These are phyloP conservation scores for Pistacia integerrima DNA, from an alignment of 345 rosid genomes.

Conservation along the genomic window DNA sequence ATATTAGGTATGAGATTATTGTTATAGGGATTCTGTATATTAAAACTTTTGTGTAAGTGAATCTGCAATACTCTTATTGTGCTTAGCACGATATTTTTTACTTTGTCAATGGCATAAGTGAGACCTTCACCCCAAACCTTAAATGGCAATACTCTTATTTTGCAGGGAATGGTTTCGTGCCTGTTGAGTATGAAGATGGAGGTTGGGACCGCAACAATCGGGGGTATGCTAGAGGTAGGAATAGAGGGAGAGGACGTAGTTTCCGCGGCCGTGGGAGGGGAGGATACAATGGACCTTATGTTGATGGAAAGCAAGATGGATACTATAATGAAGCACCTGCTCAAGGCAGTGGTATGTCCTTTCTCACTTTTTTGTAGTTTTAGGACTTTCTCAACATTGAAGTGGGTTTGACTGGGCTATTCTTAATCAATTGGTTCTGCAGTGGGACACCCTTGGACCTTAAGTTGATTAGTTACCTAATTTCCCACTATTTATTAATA, in stretches of 20 bases:
- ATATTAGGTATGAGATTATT: background rate
- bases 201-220: conserved; percentile 67
- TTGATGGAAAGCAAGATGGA: conserved; percentile 66
- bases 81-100: background rate
- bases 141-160: background rate
- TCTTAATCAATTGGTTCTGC: background rate
- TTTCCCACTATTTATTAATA: too few relatives aligned
- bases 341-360: conserved; percentile 38
- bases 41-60: background rate
- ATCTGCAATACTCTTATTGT: background rate
- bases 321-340: conserved; percentile 60
- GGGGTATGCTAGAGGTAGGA: conserved; percentile 75
- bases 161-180: conserved; percentile 71
- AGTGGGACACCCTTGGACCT: background rate
- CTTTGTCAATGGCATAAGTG: background rate
- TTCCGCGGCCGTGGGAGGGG: conserved; percentile 84
- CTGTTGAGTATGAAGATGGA: conserved; percentile 77
- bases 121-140: background rate
- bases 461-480: background rate
- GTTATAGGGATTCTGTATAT: background rate
- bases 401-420: background rate
- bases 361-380: background rate
- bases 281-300: conserved; percentile 74
- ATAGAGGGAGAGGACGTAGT: conserved; percentile 84
- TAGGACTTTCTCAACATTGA: background rate